Percentiles rank a stretch among this genome's conserved stretches.
Conservation (phyloP, 441 rosid species). For the Erodium chrysanthum region DNA sequence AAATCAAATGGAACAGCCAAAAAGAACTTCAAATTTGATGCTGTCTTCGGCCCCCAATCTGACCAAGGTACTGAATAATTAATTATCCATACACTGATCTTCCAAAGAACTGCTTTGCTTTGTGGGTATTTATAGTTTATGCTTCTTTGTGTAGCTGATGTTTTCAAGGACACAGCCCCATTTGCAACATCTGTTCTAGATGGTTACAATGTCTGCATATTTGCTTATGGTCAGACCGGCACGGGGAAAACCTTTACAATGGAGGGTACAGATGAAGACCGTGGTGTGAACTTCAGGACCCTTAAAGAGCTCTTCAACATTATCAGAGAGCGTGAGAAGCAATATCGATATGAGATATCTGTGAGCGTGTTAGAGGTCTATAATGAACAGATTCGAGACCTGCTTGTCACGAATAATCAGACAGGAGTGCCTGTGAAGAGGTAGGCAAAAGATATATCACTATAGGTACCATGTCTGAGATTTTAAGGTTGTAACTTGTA, state of each 20-base stretch:
- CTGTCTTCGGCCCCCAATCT: slow-evolving; percentile 76
- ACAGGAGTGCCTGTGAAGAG: slow-evolving; percentile 53
- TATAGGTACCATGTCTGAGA: too few species aligned
- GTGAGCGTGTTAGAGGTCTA: slow-evolving; percentile 94
- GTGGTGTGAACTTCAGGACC: slow-evolving; percentile 87
- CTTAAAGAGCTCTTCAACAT: slow-evolving; percentile 61
- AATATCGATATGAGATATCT: slow-evolving; percentile 54
- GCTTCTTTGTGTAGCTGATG: slow-evolving; percentile 46
- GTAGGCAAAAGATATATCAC: slow-evolving; percentile 21
- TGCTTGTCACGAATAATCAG: slow-evolving; percentile 51
- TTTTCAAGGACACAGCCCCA: slow-evolving; percentile 76
- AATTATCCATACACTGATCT: not conserved
- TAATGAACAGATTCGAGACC: slow-evolving; percentile 86
- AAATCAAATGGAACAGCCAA: slow-evolving; percentile 62
- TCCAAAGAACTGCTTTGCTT: not conserved
- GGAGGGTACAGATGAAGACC: slow-evolving; percentile 79
- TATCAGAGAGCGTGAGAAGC: slow-evolving; percentile 49
- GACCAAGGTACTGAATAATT: slow-evolving; percentile 62
- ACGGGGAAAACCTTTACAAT: slow-evolving; percentile 90
- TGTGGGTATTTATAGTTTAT: not conserved
- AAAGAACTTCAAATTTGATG: slow-evolving; percentile 73
- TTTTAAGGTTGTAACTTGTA: too few species aligned
- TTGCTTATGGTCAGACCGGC: slow-evolving; percentile 95
- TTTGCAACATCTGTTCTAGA: slow-evolving; percentile 83
- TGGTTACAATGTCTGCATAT: slow-evolving; percentile 90